These are phyloP conservation scores for Casuarina glauca DNA, from an alignment of 306 rosid genomes.

Conservation along the genomic window DNA sequence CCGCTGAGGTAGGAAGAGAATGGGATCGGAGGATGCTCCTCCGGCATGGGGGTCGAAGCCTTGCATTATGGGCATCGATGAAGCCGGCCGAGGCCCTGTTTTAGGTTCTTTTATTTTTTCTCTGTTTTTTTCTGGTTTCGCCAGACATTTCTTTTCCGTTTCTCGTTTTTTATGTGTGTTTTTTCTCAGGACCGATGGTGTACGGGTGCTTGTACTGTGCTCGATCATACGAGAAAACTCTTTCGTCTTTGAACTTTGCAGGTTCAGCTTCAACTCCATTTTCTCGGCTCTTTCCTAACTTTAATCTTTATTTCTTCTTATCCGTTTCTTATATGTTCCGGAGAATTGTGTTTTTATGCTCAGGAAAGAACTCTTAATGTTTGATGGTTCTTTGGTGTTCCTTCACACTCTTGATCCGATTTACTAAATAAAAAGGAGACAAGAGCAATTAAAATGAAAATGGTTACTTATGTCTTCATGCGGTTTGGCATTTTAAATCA, in stretches of 20 bases:
- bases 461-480: background rate
- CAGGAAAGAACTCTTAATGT: background rate
- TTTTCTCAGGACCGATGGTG: conserved; percentile 78
- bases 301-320: background rate
- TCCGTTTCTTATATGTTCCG: no score
- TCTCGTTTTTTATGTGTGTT: background rate
- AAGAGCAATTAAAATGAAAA: no score
- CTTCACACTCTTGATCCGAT: background rate
- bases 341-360: background rate
- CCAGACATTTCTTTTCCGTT: background rate
- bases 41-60: conserved; percentile 73
- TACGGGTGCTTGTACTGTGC: conserved; percentile 82
- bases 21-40: conserved; percentile 47
- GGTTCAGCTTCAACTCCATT: conserved; percentile 36
- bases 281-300: background rate
- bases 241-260: conserved; percentile 77
- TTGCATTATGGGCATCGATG: conserved; percentile 90
- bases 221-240: conserved; percentile 64
- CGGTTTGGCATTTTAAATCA: background rate
- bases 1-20: conserved; percentile 1
- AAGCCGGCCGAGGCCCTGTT: conserved; percentile 98
- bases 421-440: background rate
- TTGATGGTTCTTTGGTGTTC: conserved; percentile 6
- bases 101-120: conserved; percentile 41
- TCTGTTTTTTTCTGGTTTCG: background rate